These are phyloP conservation scores for Phytophthora multivora DNA, from an alignment of 352 stramenopile species.

Conservation along the genomic window DNA sequence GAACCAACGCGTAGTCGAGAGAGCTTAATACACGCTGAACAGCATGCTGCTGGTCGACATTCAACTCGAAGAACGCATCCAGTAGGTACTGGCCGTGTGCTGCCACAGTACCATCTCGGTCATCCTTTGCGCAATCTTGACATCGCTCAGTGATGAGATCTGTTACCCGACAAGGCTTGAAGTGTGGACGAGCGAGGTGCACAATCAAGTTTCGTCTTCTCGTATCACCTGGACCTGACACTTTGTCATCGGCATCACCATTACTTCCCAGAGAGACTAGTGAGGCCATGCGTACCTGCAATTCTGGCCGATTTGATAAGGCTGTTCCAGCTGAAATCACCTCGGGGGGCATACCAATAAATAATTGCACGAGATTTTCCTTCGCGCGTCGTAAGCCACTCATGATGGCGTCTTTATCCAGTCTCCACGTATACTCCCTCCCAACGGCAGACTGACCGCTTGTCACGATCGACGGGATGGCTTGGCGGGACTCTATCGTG, in stretches of 20 bases:
- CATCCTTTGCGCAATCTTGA: constrained; percentile 14
- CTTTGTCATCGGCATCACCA: constrained; percentile 19
- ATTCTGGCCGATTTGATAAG: constrained; percentile 32
- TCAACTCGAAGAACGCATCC: constrained; percentile 64
- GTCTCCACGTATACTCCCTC: constrained; percentile 62
- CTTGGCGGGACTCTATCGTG: constrained; percentile 59
- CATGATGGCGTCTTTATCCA: constrained; percentile 79
- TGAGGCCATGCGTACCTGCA: constrained; percentile 33
- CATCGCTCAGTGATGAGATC: constrained; percentile 51
- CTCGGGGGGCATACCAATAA: constrained; percentile 61
- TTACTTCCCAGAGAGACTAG: constrained; percentile 10
- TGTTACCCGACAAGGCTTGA: constrained; percentile 50
- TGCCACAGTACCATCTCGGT: constrained; percentile 15
- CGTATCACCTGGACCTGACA: constrained; percentile 45
- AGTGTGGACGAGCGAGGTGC: constrained; percentile 62
- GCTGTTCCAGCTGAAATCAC: constrained; percentile 45
- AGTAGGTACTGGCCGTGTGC: constrained; percentile 36
- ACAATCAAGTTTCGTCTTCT: constrained; percentile 68
- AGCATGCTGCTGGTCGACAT: constrained; percentile 77
- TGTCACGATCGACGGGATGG: constrained; percentile 62
- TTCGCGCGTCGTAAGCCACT: constrained; percentile 74
- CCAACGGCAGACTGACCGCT: constrained; percentile 65
- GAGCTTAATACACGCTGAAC: constrained; percentile 82
- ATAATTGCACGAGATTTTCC: constrained; percentile 78
- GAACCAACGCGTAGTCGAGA: constrained; percentile 94